Conservation (phyloP, 2,329 filamentous ascomycete species). For the Neoscytalidium dimidiatum region DNA sequence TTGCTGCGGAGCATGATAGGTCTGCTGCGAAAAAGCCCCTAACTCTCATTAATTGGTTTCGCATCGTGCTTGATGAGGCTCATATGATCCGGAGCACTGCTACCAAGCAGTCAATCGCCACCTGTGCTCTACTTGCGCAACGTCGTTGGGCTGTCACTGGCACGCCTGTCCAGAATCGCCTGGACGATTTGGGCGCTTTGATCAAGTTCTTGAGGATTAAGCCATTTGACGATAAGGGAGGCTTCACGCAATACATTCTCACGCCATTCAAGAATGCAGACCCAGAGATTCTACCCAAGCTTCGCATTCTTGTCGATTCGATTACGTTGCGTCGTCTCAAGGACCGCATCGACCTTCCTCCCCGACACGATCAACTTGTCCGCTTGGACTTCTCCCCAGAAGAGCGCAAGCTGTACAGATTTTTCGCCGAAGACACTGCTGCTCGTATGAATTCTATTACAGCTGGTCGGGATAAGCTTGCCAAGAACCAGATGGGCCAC, state of each 20-base stretch:
- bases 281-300: constrained; percentile 77
- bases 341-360: constrained; percentile 76
- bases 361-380: constrained; percentile 71
- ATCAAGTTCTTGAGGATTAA: constrained; percentile 81
- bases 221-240: constrained; percentile 77
- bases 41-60: constrained; percentile 84
- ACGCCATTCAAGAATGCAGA: constrained; percentile 86
- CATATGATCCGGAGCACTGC: constrained; percentile 88
- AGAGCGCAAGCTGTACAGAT: constrained; percentile 77
- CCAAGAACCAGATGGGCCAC: constrained; percentile 88
- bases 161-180: constrained; percentile 89
- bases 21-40: constrained; percentile 63
- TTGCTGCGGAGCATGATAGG: constrained; percentile 74
- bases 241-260: constrained; percentile 79
- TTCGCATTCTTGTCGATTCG: constrained; percentile 89
- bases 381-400: constrained; percentile 73
- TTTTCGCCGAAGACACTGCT: constrained; percentile 79
- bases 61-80: constrained; percentile 90
- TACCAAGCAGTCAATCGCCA: constrained; percentile 81
- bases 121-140: constrained; percentile 75
- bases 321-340: constrained; percentile 90
- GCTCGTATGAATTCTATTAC: constrained; percentile 78
- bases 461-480: constrained; percentile 65
- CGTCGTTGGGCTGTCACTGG: constrained; percentile 97
- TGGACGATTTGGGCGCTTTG: constrained; percentile 86